Percentiles rank a stretch among this genome's conserved stretches.
Evolutionary conservation across 345 rosid species (phyloP).

Genomic region (Lepidium aucheri): DNA sequence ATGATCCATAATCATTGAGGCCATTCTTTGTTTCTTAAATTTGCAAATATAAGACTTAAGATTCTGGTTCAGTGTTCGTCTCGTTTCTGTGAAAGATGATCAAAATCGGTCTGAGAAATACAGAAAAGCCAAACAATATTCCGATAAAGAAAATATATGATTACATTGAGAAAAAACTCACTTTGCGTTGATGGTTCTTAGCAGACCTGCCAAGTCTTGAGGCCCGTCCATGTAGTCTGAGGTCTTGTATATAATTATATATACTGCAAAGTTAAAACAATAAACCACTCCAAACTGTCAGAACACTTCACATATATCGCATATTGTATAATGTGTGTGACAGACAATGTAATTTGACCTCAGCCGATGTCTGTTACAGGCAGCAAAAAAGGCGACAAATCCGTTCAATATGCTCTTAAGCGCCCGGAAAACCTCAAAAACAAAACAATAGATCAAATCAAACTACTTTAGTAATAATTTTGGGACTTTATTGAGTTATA

Average conservation of each 20-base stretch:
- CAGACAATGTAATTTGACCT: slow-evolving; percentile 40
- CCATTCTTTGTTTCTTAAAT: neutral
- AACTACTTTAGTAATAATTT: neutral
- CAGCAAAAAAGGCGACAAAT: slow-evolving; percentile 71
- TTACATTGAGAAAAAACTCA: slow-evolving; percentile 20
- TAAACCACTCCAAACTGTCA: neutral
- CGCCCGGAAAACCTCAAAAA: slow-evolving; percentile 79
- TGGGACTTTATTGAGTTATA: neutral
- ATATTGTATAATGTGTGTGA: neutral
- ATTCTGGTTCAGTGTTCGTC: slow-evolving; percentile 21
- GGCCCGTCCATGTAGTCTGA: slow-evolving; percentile 22
- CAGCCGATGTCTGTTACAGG: slow-evolving; percentile 98
- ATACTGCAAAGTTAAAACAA: slow-evolving; percentile 28
- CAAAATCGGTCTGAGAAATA: slow-evolving; percentile 2
- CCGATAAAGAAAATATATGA: neutral
- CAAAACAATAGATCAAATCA: neutral
- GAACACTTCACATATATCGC: neutral
- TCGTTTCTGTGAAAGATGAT: neutral
- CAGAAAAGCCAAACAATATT: neutral
- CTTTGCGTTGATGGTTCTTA: slow-evolving; percentile 17
- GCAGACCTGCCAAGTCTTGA: slow-evolving; percentile 14
- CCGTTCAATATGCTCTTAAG: slow-evolving; percentile 84
- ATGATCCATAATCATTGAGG: neutral
- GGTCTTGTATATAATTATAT: slow-evolving; percentile 42
- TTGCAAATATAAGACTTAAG: too few species aligned